Evolutionary conservation across 2,329 filamentous ascomycete genomes (phyloP), one percentile per base, ranked within the genome.

Genomic region (Aspergillus vadensis): DNA sequence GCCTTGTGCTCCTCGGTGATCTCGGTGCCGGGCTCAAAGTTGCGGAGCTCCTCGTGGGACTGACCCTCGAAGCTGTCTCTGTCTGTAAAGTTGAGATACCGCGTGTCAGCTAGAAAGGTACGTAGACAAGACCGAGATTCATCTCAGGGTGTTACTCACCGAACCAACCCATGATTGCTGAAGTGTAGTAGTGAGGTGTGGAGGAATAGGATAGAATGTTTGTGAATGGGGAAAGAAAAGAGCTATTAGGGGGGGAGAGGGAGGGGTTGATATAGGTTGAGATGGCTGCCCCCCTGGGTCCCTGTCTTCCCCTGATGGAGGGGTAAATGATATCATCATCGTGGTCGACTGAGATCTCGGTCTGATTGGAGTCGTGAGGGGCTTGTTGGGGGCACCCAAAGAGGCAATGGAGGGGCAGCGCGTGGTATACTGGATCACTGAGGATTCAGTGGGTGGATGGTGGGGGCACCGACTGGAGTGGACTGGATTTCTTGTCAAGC

Each of bases 1-100:
- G 85, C 81, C 76, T 91, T 77, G 78, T 91, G 82, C 59, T 81
- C 63, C 10, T 61, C 63, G 38, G 58, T 60, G 17, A 55, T 21
- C 38, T 25, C 23, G 23, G 23, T 6, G 23, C 23, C 23, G 5
- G 23, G 23, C 23, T 25, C 5, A 6, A 25, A 25, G 5, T 25
- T 6, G 5, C 5, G 23, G 23, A 25, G 5, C 23, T 25, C 23
- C 23, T 25, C 23, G 21, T 23, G 21, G 21, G 21, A 23, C 21
- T 23, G 21, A 23, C 21, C 21, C 21, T 23, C 21, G 21, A 23
- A 23, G 21, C 21, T 23, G 21, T 23, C 21, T 23, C 21, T 23
- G 21, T 23, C 21, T 23, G 21, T 23, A 23, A 23, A 23, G 21
- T 23, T 23, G 21, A 23, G 21, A 23, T 23, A 23, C 21, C 21